Base-by-base conservation (phyloP, 805 yeast species). In the Spathaspora gorwiae region DNA sequence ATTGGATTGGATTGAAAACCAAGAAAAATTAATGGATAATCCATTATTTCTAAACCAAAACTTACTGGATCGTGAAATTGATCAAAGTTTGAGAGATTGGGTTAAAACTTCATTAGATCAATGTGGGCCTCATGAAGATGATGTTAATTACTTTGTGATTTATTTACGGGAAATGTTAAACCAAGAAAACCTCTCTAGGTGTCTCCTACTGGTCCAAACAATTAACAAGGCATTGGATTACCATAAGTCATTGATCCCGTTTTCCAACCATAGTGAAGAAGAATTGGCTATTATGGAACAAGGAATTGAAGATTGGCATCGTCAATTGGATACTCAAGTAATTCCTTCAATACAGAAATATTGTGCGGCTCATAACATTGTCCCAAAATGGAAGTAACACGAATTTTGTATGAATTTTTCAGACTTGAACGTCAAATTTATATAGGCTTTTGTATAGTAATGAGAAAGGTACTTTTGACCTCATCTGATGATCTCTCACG, bases 111-210 rank as follows among this genome's bases (percentile, higher is more conserved):
- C 69, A 0, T 45, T 66, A 15, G 39, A 44, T 3, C 71, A 66
- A 43, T 54, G 52, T 30, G 73, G 73, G 0, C 73, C 73, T 0
- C 73, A 68, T 49, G 38, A 35, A 3, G 69, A 64, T 29, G 73
- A 68, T 47, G 51, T 64, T 0, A 29, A 42, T 2, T 49, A 53
- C 2, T 62, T 66, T 42, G 42, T 44, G 2, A 51, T 44, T 2
- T 61, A 60, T 38, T 40, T 65, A 13, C 31, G 47, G 15, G 43
- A 44, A n/a, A 47, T 65, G 34, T 47, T 62, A 24, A 24, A 38
- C 5, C 49, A 48, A 33, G 41, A 47, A n/a, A 49, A 52, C 35
- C 34, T 57, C 1, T 48, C 48, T 12, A 47, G 60, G 34, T 54
- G 59, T 35, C 26, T 61, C 15, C 39, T 51, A 6, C 44, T 65